Evolutionary conservation across 345 rosid genomes (phyloP), one percentile per base, ranked within the genome.

Genomic region (Populus ilicifolia): DNA sequence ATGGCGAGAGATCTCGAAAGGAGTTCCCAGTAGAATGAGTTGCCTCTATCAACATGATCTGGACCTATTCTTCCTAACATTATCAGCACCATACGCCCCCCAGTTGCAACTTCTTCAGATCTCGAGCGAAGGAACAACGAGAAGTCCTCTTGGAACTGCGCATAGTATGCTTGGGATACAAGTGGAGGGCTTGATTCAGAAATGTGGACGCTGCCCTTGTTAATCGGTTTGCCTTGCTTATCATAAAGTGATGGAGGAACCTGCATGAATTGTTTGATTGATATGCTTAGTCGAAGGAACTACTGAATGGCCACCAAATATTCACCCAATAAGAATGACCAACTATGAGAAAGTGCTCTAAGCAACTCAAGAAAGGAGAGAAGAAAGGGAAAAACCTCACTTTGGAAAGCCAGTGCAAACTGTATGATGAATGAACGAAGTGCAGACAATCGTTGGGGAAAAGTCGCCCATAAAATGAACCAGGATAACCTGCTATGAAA

Each of bases 361-460:
- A 59, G 8, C 27, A 62, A 25, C 4, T 33, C 29, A 4, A 48
- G 48, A 33, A 52, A 44, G 38, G 27, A 12, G 8, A 44, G 66
- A 39, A 56, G 36, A 14, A n/a, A 12, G 43, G 50, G 18, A 27
- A 36, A n/a, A 48, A 38, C 16, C 29, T 38, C 17, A 94, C 98
- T 95, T 86, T 89, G 35, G 99, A 95, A 17, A 95, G 89, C 99
- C 99, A 95, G 90, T 95, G 98, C 79, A 93, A 81, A 70, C 97
- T 90, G 82, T 86, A 81, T 70, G 94, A 90, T 9, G 98, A 87
- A 52, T 90, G 81, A 62, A 90, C 84, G 71, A 95, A 91, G 87
- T 95, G 97, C 78, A 95, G 69, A 74, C 81, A 83, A 18, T 85
- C 84, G 80, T 77, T 73, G 23, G 98, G 97, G 79, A 95, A 91